Evolutionary conservation across 805 yeast species (phyloP), one percentile per base, ranked within the genome.

Genomic region (Cyberlindnera xylosilytica): DNA sequence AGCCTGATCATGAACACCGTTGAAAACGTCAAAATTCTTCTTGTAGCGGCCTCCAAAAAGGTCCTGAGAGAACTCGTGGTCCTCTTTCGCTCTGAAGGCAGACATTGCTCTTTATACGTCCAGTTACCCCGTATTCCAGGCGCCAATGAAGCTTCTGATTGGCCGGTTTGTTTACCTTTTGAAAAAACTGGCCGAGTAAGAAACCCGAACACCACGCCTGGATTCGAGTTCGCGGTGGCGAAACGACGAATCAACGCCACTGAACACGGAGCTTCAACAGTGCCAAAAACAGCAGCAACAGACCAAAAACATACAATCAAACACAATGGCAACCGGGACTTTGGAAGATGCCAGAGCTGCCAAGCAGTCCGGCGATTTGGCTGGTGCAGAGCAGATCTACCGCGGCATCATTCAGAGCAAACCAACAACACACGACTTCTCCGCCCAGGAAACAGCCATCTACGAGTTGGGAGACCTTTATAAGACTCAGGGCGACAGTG

Each of bases 381-480:
- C 62, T 1, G 64, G 64, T 19, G 95, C 95, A 1, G 95, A 85
- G 60, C 50, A 63, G 26, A 63, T 74, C 24, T 88, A 83, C 62
- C 60, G 68, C 42, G 68, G 70, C 41, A 65, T 85, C 19, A 67
- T 87, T 46, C 52, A 58, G 16, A 54, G 60, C 12, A 54, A 50
- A 34, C 59, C 61, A 27, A 12, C 46, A 4, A 47, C 50, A 38
- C 53, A 52, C 40, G 59, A 58, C 41, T 52, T 55, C 39, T 48
- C 56, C 9, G 44, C 48, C 22, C 60, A 55, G 33, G 62, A 58
- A 35, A 54, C 53, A 10, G 62, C 62, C 11, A 79, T 91, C 36
- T 60, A 79, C 38, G 93, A 84, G 56, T 72, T 91, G 53, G 97
- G 96, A 27, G 71, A 74, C 45, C 60, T 89, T 24, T 90, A 86